Base-by-base conservation (phyloP, 176 grass and related monocot genomes). In the Thalia dealbata region DNA sequence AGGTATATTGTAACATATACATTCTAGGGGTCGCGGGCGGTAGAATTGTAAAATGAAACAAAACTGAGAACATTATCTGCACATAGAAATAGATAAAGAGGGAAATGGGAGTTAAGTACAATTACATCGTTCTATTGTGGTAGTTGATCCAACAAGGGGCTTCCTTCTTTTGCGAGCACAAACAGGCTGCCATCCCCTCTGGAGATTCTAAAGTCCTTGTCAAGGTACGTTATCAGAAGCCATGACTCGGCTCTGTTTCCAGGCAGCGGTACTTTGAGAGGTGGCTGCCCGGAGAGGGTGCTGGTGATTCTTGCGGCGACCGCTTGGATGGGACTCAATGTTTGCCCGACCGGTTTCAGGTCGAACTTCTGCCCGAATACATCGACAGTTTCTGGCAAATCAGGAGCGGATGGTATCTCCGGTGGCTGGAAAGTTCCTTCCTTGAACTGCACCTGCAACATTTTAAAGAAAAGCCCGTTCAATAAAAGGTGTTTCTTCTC, bases 211-310 rank as follows among this genome's bases (percentile, higher is more conserved):
- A 97, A 76, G 56, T 97, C 90, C 67, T 88, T 81, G 64, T 97
- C 90, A 6, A 97, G 81, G 82, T 92, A 93, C 43, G 95, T 97
- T 21, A 83, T 97, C 87, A 97, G 63, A 73, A 97, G 95, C 89
- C 95, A 93, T 0, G 95, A 91, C 52, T 48, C 67, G 4, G 66
- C 83, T 69, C 81, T 78, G 75, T 86, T 88, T 81, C 88, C 65
- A 1, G 87, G 85, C 51, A 97, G 78, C 0, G 83, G 76, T 50
- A 92, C 42, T 84, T 90, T 92, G 4, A 97, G 81, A 67, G 95
- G 87, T 59, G 87, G 87, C 50, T 91, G 90, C 60, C 90, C 90
- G 74, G 95, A 93, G 78, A 97, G 82, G 61, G 79, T 64, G 2
- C 87, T 78, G 28, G 90, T 73, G 76, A 97, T 86, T 48, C 76